Evolutionary conservation across 1,284 basidiomycete species (phyloP).

Genomic region (Neolentinus lepideus): DNA sequence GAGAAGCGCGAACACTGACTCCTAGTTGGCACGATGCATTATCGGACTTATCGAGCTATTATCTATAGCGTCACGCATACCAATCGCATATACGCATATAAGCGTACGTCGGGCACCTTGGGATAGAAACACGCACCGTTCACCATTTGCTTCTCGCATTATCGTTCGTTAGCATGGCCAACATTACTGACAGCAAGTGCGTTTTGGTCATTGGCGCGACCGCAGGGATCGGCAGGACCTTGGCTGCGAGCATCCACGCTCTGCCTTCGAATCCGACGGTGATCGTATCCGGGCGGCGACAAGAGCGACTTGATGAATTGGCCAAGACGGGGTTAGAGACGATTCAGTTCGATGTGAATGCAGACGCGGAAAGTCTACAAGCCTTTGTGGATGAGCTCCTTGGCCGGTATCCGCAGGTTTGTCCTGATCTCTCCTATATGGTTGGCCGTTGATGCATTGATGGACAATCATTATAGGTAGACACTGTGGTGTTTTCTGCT

Average conservation of each 20-base stretch:
- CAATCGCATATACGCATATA: too few relatives aligned
- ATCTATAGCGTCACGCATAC: too few relatives aligned
- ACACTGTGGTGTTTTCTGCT: constrained; percentile 39
- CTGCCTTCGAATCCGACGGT: constrained; percentile 45
- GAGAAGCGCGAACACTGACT: too few relatives aligned
- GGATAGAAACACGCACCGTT: too few relatives aligned
- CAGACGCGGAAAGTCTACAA: constrained; percentile 31
- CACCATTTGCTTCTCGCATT: not conserved
- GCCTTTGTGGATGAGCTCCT: constrained; percentile 31
- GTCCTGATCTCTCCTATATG: constrained; percentile 9
- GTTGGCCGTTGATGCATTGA: not conserved
- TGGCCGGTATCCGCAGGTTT: constrained; percentile 40
- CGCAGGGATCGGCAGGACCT: constrained; percentile 51
- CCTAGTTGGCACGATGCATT: too few relatives aligned
- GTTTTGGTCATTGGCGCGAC: constrained; percentile 58
- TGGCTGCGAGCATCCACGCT: constrained; percentile 44
- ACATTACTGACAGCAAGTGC: constrained; percentile 45
- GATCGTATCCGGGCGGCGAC: constrained; percentile 47
- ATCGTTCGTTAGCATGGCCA: constrained; percentile 31
- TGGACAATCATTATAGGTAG: constrained; percentile 30
- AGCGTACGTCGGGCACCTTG: too few relatives aligned
- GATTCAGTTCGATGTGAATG: constrained; percentile 35
- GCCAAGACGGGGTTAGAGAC: constrained; percentile 29
- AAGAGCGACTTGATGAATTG: constrained; percentile 44
- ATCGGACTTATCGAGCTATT: too few relatives aligned